A percentile compares a stretch with the other conserved stretches of the same genome.
phyloP scores from a whole-genome alignment of 768 basidiomycete species.

The Tephrocybe sp. region DNA sequence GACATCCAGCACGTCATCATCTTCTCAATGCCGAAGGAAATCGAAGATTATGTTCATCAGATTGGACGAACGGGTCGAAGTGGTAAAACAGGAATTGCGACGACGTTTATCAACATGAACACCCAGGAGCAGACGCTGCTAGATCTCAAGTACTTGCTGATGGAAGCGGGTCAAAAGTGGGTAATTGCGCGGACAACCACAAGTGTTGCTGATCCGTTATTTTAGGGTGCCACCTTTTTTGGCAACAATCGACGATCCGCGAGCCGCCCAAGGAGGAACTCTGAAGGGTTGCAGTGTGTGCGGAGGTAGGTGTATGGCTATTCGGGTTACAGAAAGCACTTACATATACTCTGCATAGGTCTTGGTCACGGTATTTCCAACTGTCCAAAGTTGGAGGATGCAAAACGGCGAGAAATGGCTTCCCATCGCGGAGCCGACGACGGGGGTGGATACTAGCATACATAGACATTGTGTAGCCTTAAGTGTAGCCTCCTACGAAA shows the following conservation, averaged over 20 bases:
- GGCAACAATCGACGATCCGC: constrained; percentile 86
- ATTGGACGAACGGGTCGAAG: constrained; percentile 97
- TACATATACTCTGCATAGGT: constrained; percentile 40
- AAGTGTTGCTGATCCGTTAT: constrained; percentile 12
- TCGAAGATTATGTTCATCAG: constrained; percentile 99
- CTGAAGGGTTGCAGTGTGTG: constrained; percentile 93
- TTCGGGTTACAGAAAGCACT: neutral
- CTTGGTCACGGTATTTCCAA: constrained; percentile 93
- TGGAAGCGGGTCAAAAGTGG: constrained; percentile 98
- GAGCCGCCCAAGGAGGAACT: constrained; percentile 73
- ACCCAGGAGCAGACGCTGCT: constrained; percentile 94
- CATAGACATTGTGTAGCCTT: too few species aligned
- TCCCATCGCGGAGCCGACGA: constrained; percentile 73
- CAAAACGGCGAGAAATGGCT: constrained; percentile 87
- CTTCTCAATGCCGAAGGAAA: constrained; percentile 99
- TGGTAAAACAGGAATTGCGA: constrained; percentile 98
- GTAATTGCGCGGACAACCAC: constrained; percentile 24
- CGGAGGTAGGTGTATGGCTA: constrained; percentile 63
- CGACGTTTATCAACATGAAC: constrained; percentile 98
- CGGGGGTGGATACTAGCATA: constrained; percentile 48
- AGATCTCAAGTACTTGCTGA: constrained; percentile 94
- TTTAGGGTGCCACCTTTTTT: constrained; percentile 92
- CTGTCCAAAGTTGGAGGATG: constrained; percentile 96
- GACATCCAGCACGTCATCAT: constrained; percentile 99
- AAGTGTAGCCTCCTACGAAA: too few species aligned